These are phyloP conservation scores for Schwanniomyces sp. DNA, from an alignment of 805 yeast species.

Conservation along the genomic window DNA sequence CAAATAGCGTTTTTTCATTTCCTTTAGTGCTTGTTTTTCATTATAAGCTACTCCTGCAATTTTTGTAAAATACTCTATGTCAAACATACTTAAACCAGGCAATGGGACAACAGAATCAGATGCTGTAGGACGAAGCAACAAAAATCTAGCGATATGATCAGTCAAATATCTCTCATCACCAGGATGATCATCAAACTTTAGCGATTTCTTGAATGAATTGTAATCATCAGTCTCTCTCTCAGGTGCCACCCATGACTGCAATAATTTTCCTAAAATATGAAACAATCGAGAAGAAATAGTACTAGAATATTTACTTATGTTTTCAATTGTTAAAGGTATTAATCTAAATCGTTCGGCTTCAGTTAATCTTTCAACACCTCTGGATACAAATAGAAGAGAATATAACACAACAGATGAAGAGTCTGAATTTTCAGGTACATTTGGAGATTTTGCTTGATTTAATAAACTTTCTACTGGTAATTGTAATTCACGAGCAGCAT, in stretches of 20 bases:
- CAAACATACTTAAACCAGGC: constrained; percentile 64
- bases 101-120: constrained; percentile 30
- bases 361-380: constrained; percentile 59
- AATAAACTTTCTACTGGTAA: constrained; percentile 66
- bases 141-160: constrained; percentile 51
- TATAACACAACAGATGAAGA: constrained; percentile 56
- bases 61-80: constrained; percentile 61
- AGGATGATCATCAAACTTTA: constrained; percentile 33
- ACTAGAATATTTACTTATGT: constrained; percentile 39
- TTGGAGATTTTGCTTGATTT: constrained; percentile 60
- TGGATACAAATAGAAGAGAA: constrained; percentile 64
- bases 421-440: constrained; percentile 42
- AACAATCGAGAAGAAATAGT: constrained; percentile 58
- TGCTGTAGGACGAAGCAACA: constrained; percentile 51
- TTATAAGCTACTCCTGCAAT: constrained; percentile 67
- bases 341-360: constrained; percentile 35
- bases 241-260: constrained; percentile 50
- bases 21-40: constrained; percentile 40
- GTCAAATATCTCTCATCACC: constrained; percentile 48
- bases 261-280: constrained; percentile 54
- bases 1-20: constrained; percentile 24
- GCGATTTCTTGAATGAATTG: constrained; percentile 22
- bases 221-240: constrained; percentile 46
- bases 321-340: constrained; percentile 48
- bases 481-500: constrained; percentile 51